phyloP scores from a whole-genome alignment of 352 stramenopile genomes.

The Globisporangium iwayamae region DNA sequence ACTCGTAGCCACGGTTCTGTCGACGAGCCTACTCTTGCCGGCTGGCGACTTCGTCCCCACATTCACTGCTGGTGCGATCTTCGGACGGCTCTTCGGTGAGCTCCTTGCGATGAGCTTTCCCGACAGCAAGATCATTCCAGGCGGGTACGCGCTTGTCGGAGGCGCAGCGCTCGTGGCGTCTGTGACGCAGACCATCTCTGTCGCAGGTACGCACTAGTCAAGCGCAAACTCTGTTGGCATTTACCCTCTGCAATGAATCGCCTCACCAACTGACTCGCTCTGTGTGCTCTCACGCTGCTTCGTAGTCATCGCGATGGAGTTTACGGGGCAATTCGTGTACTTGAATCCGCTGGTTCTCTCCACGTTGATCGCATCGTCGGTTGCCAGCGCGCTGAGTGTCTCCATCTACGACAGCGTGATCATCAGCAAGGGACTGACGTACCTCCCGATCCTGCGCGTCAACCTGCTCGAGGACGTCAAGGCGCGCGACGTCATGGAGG shows the following conservation, averaged over 20 bases:
- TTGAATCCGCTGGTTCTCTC: slow-evolving; percentile 57
- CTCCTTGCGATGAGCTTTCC: slow-evolving; percentile 36
- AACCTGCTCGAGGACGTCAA: slow-evolving; percentile 42
- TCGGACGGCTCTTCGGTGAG: slow-evolving; percentile 60
- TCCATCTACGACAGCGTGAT: slow-evolving; percentile 67
- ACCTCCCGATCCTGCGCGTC: slow-evolving; percentile 47
- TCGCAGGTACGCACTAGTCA: slow-evolving; percentile 27
- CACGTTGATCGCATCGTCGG: slow-evolving; percentile 40
- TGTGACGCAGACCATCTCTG: slow-evolving; percentile 63
- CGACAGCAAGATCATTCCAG: slow-evolving; percentile 31
- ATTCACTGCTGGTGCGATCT: slow-evolving; percentile 51
- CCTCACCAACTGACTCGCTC: not conserved
- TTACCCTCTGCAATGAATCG: not conserved
- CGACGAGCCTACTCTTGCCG: slow-evolving; percentile 49
- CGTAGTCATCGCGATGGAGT: slow-evolving; percentile 63
- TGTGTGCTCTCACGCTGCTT: not conserved
- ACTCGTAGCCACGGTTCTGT: slow-evolving; percentile 39
- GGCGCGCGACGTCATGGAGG: slow-evolving; percentile 54
- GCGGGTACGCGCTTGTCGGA: slow-evolving; percentile 66
- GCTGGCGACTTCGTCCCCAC: slow-evolving; percentile 61
- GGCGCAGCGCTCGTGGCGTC: slow-evolving; percentile 56
- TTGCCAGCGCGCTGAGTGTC: slow-evolving; percentile 49
- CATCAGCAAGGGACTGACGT: slow-evolving; percentile 46
- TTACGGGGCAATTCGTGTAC: slow-evolving; percentile 71
- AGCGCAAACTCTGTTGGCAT: not conserved